phyloP scores from a whole-genome alignment of 2,329 filamentous ascomycete species.

The Colletotrichum aenigma region DNA sequence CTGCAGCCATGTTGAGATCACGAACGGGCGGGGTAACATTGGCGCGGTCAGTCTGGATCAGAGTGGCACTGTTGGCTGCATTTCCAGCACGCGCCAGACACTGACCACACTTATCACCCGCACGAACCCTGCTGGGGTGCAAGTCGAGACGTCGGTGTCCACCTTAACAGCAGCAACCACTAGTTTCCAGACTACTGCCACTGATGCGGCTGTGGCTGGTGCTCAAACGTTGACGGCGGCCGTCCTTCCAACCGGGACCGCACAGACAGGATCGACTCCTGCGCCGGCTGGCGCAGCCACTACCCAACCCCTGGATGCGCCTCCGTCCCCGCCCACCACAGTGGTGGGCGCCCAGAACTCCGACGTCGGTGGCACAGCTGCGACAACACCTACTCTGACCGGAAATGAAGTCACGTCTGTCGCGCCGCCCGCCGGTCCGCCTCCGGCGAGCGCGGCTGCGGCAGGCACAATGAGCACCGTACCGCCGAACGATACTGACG shows the following conservation, averaged over 20 bases:
- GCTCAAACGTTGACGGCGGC: not conserved
- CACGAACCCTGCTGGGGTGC: not conserved
- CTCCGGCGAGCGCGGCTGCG: not conserved
- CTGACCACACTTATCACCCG: not conserved
- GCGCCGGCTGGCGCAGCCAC: not conserved
- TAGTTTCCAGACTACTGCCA: not conserved
- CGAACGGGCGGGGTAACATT: not conserved
- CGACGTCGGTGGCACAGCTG: not conserved
- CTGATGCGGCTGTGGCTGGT: not conserved
- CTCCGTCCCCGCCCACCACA: not conserved
- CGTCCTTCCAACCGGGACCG: not conserved
- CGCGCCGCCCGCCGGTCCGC: not conserved
- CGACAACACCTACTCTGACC: not conserved
- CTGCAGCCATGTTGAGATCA: not conserved
- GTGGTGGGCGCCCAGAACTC: not conserved
- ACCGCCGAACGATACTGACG: not conserved
- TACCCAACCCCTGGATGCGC: not conserved
- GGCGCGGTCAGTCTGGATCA: not conserved
- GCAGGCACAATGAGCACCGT: not conserved
- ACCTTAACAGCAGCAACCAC: not conserved
- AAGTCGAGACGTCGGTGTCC: not conserved
- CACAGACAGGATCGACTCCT: not conserved
- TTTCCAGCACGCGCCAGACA: not conserved
- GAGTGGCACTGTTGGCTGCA: not conserved
- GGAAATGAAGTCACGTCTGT: not conserved